Evolutionary conservation across 176 grass and related monocot genomes (phyloP).

Genomic region (Oryza meyeriana): DNA sequence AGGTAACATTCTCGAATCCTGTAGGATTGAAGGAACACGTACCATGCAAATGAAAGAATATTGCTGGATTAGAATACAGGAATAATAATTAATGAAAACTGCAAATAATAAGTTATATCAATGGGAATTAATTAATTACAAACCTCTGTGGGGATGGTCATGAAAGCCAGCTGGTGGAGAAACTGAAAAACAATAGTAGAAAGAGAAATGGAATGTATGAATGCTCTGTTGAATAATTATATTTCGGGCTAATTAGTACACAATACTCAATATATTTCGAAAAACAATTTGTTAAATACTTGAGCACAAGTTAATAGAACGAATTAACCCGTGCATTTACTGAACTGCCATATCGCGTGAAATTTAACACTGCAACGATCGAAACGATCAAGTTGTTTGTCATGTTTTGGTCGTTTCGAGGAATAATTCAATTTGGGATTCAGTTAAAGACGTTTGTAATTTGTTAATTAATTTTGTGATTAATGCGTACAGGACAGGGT

Average conservation of each 20-base stretch:
- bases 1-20: conserved; percentile 81
- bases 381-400: not conserved
- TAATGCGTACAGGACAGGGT: no score
- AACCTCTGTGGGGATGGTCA: conserved; percentile 85
- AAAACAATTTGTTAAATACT: not conserved
- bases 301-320: not conserved
- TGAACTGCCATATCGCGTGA: no score
- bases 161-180: conserved; percentile 60
- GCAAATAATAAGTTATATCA: not conserved
- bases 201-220: not conserved
- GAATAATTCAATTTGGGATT: no score
- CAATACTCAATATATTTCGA: not conserved
- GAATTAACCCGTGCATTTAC: not conserved
- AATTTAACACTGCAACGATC: not conserved
- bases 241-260: not conserved
- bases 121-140: not conserved
- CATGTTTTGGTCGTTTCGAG: no score
- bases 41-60: not conserved
- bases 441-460: not conserved
- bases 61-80: not conserved
- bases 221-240: not conserved
- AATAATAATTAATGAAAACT: not conserved
- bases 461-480: not conserved
- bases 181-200: conserved; percentile 49
- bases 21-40: conserved; percentile 25